Evolutionary conservation across 2,329 filamentous ascomycete species (phyloP).

Genomic region (Paecilomyces formosus): DNA sequence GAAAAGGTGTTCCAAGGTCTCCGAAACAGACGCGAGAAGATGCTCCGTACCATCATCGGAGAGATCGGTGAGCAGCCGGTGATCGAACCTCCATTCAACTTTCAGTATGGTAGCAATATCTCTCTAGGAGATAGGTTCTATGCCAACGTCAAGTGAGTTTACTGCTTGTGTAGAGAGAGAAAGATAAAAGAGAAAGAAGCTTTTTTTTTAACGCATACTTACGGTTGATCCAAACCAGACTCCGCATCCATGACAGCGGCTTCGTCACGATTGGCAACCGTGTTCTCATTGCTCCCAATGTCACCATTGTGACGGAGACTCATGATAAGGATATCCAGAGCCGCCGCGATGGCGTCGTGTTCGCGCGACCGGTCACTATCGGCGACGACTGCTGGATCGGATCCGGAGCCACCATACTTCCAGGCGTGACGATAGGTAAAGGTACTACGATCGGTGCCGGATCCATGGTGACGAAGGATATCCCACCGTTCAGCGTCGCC

Average conservation of each 20-base stretch:
- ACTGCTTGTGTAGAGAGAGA: background rate
- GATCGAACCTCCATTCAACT: conserved; percentile 53
- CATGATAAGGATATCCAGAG: conserved; percentile 41
- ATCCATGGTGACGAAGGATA: conserved; percentile 25
- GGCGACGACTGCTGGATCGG: conserved; percentile 40
- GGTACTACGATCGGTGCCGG: conserved; percentile 27
- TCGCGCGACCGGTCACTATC: conserved; percentile 36
- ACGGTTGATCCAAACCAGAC: conserved; percentile 1
- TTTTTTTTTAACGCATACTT: background rate
- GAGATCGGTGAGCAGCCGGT: conserved; percentile 13
- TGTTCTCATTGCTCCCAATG: conserved; percentile 44
- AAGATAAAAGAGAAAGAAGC: too few species aligned
- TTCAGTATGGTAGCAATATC: conserved; percentile 62
- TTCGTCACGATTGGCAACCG: conserved; percentile 44
- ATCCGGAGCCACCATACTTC: conserved; percentile 31
- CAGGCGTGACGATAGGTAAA: conserved; percentile 30
- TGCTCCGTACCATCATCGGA: conserved; percentile 9
- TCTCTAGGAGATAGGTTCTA: conserved; percentile 54
- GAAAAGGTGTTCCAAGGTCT: conserved; percentile 6
- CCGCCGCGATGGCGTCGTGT: conserved; percentile 40
- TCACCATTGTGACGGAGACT: conserved; percentile 42
- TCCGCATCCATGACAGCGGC: conserved; percentile 39
- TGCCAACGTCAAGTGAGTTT: conserved; percentile 22
- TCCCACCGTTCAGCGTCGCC: conserved; percentile 22
- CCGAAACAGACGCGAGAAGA: conserved; percentile 5